Evolutionary conservation across 2,329 filamentous ascomycete species (phyloP).

Genomic region (Aspergillus cejpii): DNA sequence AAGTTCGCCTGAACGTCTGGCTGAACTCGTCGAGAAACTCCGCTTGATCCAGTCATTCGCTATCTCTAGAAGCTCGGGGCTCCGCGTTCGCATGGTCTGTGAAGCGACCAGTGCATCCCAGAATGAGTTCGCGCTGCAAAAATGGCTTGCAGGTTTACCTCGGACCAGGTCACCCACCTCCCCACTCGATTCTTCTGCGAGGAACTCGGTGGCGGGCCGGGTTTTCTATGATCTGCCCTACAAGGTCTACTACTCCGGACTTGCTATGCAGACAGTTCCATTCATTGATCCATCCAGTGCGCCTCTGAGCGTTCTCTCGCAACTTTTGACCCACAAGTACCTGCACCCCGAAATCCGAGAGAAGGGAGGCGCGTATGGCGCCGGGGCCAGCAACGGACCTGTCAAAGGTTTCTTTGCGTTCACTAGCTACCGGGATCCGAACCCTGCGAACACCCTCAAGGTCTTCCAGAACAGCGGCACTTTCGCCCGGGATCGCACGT

Average conservation of each 20-base stretch:
- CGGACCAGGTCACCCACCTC: constrained; percentile 36
- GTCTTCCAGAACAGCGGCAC: constrained; percentile 77
- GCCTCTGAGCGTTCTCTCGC: constrained; percentile 77
- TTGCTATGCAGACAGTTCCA: constrained; percentile 74
- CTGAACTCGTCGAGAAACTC: constrained; percentile 72
- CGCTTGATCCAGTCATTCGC: constrained; percentile 77
- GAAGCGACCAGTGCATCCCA: constrained; percentile 62
- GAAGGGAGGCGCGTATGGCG: constrained; percentile 94
- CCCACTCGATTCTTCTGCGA: constrained; percentile 18
- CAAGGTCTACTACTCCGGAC: constrained; percentile 89
- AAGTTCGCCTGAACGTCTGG: constrained; percentile 60
- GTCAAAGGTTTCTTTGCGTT: constrained; percentile 85
- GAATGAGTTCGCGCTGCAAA: constrained; percentile 65
- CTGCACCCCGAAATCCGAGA: constrained; percentile 96
- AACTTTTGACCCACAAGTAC: constrained; percentile 92
- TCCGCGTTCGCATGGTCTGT: constrained; percentile 81
- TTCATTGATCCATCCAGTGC: constrained; percentile 72
- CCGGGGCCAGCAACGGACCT: constrained; percentile 73
- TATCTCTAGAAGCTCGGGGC: constrained; percentile 57
- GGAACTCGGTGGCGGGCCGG: constrained; percentile 48
- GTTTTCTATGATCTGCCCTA: constrained; percentile 92
- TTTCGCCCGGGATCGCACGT: constrained; percentile 75
- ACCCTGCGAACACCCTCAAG: constrained; percentile 77
- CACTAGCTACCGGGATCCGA: constrained; percentile 95
- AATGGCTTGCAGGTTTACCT: constrained; percentile 62